Base-by-base conservation (phyloP, 495 filamentous ascomycete genomes). In the Aspergillus biplanus region DNA sequence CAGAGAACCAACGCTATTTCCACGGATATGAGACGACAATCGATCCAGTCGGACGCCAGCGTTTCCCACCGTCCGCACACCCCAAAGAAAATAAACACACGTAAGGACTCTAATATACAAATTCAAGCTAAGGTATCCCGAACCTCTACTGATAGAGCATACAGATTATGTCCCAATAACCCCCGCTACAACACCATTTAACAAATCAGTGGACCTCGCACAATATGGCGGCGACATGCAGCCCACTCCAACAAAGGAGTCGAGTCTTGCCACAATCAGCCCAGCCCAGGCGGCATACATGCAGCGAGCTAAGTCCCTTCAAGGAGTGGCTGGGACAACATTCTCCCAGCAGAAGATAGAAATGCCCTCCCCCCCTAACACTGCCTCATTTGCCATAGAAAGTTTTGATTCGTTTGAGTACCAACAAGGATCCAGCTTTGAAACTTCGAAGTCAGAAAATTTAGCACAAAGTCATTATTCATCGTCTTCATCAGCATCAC, bases 61-160 rank as follows among this genome's bases (percentile, higher is more conserved):
- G 70, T 68, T 16, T 68, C 70, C 37, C 80, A 82, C 62, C 80
- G 81, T 65, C 85, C 87, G 44, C 74, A 80, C 63, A 91, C 86
- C 33, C 89, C 86, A 65, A 80, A 74, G 47, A 85, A 86, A 67
- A 82, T 80, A 71, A 78, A 70, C 58, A 69, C 69, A 56, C 77
- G 88, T 89, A 79, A 76, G 84, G 33, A 16, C 35, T 42, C 35
- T 18, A 58, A 18, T 27, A 27, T 27, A 27, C 21, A 2, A 27
- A 27, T 1, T 27, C 21, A 27, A 27, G 21, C 21, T 27, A 27
- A 27, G 21, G 21, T 27, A 6, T 15, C 16, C 8, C 32, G 8
- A 13, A n/a, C 56, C n/a, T 18, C 21, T 34, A 11, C 42, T 65
- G 48, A 47, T 65, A 71, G 65, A 78, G 54, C 33, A 12, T 1